These are phyloP conservation scores for Cercospora nicotianae DNA, from an alignment of 2,329 filamentous ascomycete species.

Conservation along the genomic window DNA sequence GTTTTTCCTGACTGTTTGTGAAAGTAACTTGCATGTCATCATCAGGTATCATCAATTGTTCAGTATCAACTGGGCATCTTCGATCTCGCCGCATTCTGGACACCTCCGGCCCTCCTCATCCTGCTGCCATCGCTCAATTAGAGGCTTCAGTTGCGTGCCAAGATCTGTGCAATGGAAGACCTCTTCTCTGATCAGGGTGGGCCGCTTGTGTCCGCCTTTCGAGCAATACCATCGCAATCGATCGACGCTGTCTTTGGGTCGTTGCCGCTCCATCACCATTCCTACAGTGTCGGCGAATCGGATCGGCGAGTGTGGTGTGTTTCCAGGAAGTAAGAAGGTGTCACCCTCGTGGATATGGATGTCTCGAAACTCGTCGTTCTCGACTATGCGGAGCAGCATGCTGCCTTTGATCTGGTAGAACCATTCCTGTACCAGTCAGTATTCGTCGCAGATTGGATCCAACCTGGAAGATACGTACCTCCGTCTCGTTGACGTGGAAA, in stretches of 20 bases:
- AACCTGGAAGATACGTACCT: conserved; percentile 3
- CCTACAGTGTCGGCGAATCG: conserved; percentile 93
- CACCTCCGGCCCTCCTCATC: conserved; percentile 72
- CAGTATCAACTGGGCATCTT: conserved; percentile 15
- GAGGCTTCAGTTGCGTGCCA: conserved; percentile 89
- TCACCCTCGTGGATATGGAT: conserved; percentile 89
- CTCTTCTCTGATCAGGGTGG: conserved; percentile 71
- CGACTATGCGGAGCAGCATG: conserved; percentile 91
- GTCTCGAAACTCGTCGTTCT: conserved; percentile 70
- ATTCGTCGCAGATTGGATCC: not conserved
- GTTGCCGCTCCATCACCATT: conserved; percentile 81
- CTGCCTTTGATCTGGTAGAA: conserved; percentile 94
- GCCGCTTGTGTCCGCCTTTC: conserved; percentile 52
- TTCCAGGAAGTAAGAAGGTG: conserved; percentile 85
- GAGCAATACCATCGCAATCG: conserved; percentile 88
- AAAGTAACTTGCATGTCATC: not conserved
- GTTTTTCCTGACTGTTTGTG: not conserved
- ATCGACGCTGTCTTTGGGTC: conserved; percentile 71
- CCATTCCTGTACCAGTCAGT: conserved; percentile 66
- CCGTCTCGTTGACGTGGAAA: conserved; percentile 94
- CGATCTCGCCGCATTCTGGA: conserved; percentile 62
- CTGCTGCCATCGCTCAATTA: conserved; percentile 76
- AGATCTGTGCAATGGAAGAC: conserved; percentile 85
- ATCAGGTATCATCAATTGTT: not conserved
- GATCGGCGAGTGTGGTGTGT: conserved; percentile 92